Conservation (phyloP, 2,329 filamentous ascomycete species). For the Xylariaceae sp. region DNA sequence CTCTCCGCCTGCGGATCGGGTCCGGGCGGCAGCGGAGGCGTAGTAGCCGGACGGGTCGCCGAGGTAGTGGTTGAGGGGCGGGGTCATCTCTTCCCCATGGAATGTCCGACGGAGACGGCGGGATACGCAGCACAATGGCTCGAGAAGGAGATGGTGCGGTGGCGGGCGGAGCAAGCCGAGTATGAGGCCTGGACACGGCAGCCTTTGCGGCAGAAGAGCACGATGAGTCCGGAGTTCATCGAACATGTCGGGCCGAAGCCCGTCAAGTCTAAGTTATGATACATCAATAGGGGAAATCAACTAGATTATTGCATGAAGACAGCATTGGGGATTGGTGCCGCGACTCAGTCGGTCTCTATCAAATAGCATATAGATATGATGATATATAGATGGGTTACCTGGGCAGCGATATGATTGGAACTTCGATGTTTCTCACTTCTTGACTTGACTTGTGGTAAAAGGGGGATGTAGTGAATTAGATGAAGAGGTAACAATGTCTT, state of each 20-base stretch:
- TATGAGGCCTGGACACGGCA: conserved; percentile 53
- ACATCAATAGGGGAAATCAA: neutral
- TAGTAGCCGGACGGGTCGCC: conserved; percentile 59
- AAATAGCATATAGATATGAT: no score
- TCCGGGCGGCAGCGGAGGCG: conserved; percentile 62
- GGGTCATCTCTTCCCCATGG: conserved; percentile 82
- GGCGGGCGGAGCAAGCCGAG: conserved; percentile 51
- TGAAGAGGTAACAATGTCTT: no score
- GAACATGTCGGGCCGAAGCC: conserved; percentile 42
- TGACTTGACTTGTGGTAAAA: no score
- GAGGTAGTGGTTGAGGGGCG: conserved; percentile 57
- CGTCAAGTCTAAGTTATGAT: conserved; percentile 21
- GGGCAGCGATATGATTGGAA: no score
- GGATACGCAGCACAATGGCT: conserved; percentile 54
- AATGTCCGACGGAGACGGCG: conserved; percentile 64
- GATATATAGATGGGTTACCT: no score
- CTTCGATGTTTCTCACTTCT: no score
- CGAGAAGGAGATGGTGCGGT: conserved; percentile 49
- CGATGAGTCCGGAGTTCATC: conserved; percentile 50
- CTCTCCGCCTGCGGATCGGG: conserved; percentile 59
- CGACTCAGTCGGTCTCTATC: no score
- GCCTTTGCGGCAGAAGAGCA: conserved; percentile 49
- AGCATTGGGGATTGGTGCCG: no score
- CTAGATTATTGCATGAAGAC: neutral
- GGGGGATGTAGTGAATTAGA: no score